Evolutionary conservation across 352 stramenopile species (phyloP).

Genomic region (Globisporangium echinulatum): DNA sequence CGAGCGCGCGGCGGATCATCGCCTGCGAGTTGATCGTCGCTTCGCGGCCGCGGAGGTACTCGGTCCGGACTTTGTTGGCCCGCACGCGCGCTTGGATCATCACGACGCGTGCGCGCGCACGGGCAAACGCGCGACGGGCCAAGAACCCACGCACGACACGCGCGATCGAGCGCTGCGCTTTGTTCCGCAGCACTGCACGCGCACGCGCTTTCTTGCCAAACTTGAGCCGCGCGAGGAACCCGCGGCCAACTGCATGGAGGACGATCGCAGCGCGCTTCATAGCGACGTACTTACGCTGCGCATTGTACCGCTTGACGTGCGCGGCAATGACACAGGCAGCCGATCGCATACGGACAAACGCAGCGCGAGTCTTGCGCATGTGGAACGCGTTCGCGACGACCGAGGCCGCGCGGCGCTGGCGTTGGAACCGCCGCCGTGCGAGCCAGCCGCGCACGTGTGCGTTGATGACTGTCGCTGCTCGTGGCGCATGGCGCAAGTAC

Average conservation of each 20-base stretch:
- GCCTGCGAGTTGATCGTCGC: slow-evolving; percentile 85
- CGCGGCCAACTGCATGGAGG: slow-evolving; percentile 69
- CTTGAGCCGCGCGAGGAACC: slow-evolving; percentile 77
- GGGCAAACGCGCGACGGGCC: slow-evolving; percentile 45
- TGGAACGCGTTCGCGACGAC: slow-evolving; percentile 65
- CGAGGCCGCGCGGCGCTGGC: slow-evolving; percentile 59
- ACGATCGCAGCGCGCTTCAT: slow-evolving; percentile 73
- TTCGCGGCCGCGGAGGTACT: slow-evolving; percentile 82
- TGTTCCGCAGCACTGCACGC: slow-evolving; percentile 64
- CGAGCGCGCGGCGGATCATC: slow-evolving; percentile 79
- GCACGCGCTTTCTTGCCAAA: slow-evolving; percentile 83
- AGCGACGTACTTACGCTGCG: slow-evolving; percentile 47
- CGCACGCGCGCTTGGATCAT: slow-evolving; percentile 86
- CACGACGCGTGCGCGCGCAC: slow-evolving; percentile 54
- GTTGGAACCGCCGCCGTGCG: slow-evolving; percentile 56
- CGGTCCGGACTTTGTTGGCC: slow-evolving; percentile 79
- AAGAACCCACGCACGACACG: slow-evolving; percentile 71
- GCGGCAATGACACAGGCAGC: slow-evolving; percentile 66
- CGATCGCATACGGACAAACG: slow-evolving; percentile 59
- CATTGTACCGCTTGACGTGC: slow-evolving; percentile 67
- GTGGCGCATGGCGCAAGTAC: slow-evolving; percentile 69
- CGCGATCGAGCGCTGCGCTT: slow-evolving; percentile 72
- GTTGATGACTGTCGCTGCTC: slow-evolving; percentile 77
- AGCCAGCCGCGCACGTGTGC: slow-evolving; percentile 62
- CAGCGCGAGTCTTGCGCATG: slow-evolving; percentile 54